A percentile compares a stretch with the other conserved stretches of the same genome.
Evolutionary conservation across 2,329 filamentous ascomycete species (phyloP).

Genomic region (Pestalotiopsis sp.): DNA sequence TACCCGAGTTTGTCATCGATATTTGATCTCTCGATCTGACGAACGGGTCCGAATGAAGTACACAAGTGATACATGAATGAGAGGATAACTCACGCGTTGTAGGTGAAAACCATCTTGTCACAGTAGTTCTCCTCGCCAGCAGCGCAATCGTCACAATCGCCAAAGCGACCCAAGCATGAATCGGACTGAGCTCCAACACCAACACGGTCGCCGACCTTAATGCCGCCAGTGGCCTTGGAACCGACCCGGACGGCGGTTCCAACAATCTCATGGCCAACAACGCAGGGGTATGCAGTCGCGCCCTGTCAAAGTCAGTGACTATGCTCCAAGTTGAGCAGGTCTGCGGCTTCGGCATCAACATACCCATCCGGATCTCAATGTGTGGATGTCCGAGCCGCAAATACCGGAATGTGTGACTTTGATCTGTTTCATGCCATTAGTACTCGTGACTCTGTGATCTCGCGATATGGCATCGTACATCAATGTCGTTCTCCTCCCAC

Average conservation of each 20-base stretch:
- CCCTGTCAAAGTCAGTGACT: not conserved
- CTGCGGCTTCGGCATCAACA: not conserved
- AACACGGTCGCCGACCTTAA: slow-evolving; percentile 55
- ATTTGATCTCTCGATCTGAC: not conserved
- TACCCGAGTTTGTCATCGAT: no score
- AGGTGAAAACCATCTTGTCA: slow-evolving; percentile 41
- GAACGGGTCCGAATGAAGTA: not conserved
- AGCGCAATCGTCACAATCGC: slow-evolving; percentile 25
- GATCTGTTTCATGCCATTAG: not conserved
- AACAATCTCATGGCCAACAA: slow-evolving; percentile 53
- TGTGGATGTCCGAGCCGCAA: slow-evolving; percentile 5
- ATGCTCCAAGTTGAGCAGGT: not conserved
- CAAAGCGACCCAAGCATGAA: slow-evolving; percentile 40
- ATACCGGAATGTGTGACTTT: slow-evolving; percentile 9
- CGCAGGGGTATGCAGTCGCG: slow-evolving; percentile 15
- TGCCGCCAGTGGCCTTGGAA: slow-evolving; percentile 29
- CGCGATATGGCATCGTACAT: not conserved
- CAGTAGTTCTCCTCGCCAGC: slow-evolving; percentile 27
- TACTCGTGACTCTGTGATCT: not conserved
- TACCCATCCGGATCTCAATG: slow-evolving; percentile 6
- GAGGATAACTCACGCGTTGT: slow-evolving; percentile 31
- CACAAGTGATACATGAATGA: slow-evolving; percentile 18
- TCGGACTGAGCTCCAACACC: slow-evolving; percentile 51
- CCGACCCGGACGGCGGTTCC: slow-evolving; percentile 46
- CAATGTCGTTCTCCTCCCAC: slow-evolving; percentile 35